Evolutionary conservation across 495 filamentous ascomycete genomes (phyloP), one percentile per base, ranked within the genome.

Genomic region (Lindgomyces ingoldianus): DNA sequence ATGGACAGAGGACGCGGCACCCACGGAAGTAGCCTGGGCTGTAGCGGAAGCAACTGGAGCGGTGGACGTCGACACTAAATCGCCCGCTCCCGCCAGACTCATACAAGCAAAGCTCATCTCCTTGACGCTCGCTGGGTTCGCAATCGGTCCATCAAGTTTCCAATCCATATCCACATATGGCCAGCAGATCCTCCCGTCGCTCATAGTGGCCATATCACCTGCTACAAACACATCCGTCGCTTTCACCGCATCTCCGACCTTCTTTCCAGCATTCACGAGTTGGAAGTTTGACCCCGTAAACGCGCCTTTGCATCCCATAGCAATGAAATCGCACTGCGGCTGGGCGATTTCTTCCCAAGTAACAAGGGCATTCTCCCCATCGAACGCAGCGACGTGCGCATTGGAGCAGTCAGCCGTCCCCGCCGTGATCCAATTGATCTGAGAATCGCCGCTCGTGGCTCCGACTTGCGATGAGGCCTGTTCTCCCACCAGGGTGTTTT

Each of bases 271-370:
- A 29, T 77, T 72, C 36, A 84, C 77, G 36, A 79, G 70, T 67
- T 84, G 81, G 72, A 81, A 83, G 57, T 72, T 78, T 9, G 81
- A 76, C 1, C 82, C 81, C 1, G 78, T 72, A 65, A 82, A 84
- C 11, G 72, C 63, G 3, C 82, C 81, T 1, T 72, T 71, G 61
- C 81, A 83, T 10, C 80, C 78, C 74, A 83, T 79, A 24, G 80
- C 81, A n/a, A 83, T 72, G 57, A 73, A 76, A 50, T 80, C 71
- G 66, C 81, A 84, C 26, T 62, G 60, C 0, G 82, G 81, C 46
- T 77, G 64, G 12, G 74, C 74, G 44, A 83, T 77, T 62, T 81
- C 79, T 60, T 84, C 82, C 80, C 80, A 84, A 30, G 78, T 82
- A 16, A 84, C 72, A 9, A 84, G 71, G 4, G 80, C 79, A 44